Base-by-base conservation (phyloP, 2,329 filamentous ascomycete species). In the Ambrosiella cleistominuta region DNA sequence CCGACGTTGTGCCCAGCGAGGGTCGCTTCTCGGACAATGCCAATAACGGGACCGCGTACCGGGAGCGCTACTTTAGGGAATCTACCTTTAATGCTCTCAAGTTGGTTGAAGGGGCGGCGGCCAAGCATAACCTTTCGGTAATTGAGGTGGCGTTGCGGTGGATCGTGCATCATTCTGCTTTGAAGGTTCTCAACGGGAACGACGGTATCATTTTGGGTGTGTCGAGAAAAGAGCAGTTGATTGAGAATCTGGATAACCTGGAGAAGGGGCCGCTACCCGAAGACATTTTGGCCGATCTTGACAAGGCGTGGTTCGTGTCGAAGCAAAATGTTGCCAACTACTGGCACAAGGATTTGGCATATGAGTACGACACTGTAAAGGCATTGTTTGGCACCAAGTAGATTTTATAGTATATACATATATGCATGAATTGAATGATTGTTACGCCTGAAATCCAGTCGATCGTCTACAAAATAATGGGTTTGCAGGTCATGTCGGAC, bases 111-210 rank as follows among this genome's bases (percentile, higher is more conserved):
- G 71, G 75, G 2, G 85, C 82, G 1, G 78, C 80, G 1, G 71
- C 81, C 64, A 84, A 86, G 69, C 76, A 88, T 66, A 78, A 76
- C 1, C 67, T 91, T 63, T 83, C 79, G 2, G 70, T 87, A 66
- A 76, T 88, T 52, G 87, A 93, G 70, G 81, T 78, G 13, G 85
- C 85, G 1, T 72, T 90, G 66, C 75, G 86, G 56, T 91, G 86
- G 86, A 68, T 77, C 57, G 76, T 79, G 54, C 84, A 90, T 67
- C 86, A 91, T 69, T 86, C 82, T 6, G 69, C 72, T 59, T 70
- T 83, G 50, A 75, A 71, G 62, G 67, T 76, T 62, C 74, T 71
- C 63, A 68, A 72, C 45, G 75, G 75, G 39, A 76, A 76, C 63
- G 81, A 83, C 67, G 79, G 76, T 39, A 72, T 83, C 63, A 71